Evolutionary conservation across 352 stramenopile species (phyloP), one percentile per base, ranked within the genome.

Genomic region (Globisporangium yorkense): DNA sequence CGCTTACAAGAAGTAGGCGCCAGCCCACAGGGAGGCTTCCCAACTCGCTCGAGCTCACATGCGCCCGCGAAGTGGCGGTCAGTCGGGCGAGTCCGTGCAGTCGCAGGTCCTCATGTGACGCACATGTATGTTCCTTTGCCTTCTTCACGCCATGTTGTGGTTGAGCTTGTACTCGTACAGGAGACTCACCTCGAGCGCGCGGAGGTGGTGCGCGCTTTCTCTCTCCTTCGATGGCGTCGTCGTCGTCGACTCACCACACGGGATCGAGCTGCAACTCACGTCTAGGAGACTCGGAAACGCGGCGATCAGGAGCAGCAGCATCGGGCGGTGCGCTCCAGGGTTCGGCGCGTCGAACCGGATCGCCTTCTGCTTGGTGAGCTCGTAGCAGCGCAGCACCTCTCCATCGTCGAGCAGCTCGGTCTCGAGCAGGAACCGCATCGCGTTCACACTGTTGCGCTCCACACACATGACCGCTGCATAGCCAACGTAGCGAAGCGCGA

Each of bases 121-220:
- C 37, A 10, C 37, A 2, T 49, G 16, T 49, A 31, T 49, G 31
- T 49, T 5, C 40, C 40, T 46, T 46, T 46, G 40, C 40, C 40
- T 18, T 43, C 12, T 8, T 2, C 8, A n/a, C n/a, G 2, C n/a
- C 9, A 33, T 45, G 10, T 12, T 8, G 21, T 51, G 20, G 46
- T 74, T 81, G 37, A 63, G 61, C 31, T 66, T 61, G 56, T 78
- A 72, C 52, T 89, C 79, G 57, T 86, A 87, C 27, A 81, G 33
- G 31, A 89, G 60, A 52, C 71, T 86, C 1, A 65, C 65, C 29
- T 79, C 64, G 1, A 87, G 64, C 3, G 75, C 69, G 9, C 72
- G 58, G 43, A 81, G 64, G 55, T 51, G 47, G 15, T 24, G 43
- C 15, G 60, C 63, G 13, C 56, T 21, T 1, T 54, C 56, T 9